Evolutionary conservation across 768 basidiomycete species (phyloP).

Genomic region (Hericium rajendrae): DNA sequence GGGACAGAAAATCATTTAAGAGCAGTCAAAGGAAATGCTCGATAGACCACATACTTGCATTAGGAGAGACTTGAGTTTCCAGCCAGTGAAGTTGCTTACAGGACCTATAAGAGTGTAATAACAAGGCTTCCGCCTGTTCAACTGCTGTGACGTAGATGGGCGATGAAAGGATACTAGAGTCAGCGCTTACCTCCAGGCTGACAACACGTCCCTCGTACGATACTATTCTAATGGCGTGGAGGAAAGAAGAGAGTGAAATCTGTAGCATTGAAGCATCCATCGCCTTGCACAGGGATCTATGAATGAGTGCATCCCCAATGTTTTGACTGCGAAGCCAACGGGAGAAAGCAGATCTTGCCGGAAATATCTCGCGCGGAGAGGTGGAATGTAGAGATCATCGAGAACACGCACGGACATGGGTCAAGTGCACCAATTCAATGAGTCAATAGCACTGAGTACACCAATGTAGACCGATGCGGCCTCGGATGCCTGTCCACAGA

Average conservation of each 20-base stretch:
- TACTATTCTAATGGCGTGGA: not conserved
- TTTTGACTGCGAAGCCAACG: not conserved
- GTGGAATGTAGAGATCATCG: conserved; percentile 75
- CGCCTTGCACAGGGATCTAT: not conserved
- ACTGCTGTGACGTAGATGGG: not conserved
- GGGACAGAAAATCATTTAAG: too few species aligned
- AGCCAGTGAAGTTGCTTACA: too few species aligned
- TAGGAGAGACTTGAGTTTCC: too few species aligned
- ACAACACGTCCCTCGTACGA: not conserved
- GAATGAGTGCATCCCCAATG: not conserved
- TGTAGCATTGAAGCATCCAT: too few species aligned
- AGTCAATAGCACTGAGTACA: not conserved
- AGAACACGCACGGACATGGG: conserved; percentile 3
- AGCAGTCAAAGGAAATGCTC: too few species aligned
- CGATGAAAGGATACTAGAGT: not conserved
- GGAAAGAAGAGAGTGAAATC: not conserved
- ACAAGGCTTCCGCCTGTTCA: too few species aligned
- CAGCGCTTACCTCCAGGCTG: not conserved
- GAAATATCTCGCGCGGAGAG: conserved; percentile 98
- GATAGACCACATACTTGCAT: too few species aligned
- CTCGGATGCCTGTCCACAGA: too few species aligned
- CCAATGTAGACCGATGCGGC: too few species aligned
- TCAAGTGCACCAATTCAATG: conserved; percentile 2
- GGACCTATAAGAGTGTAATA: too few species aligned
- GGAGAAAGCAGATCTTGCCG: conserved; percentile 32